These are phyloP conservation scores for Neurospora tetrasperma DNA, from an alignment of 495 filamentous ascomycete species.

Conservation along the genomic window DNA sequence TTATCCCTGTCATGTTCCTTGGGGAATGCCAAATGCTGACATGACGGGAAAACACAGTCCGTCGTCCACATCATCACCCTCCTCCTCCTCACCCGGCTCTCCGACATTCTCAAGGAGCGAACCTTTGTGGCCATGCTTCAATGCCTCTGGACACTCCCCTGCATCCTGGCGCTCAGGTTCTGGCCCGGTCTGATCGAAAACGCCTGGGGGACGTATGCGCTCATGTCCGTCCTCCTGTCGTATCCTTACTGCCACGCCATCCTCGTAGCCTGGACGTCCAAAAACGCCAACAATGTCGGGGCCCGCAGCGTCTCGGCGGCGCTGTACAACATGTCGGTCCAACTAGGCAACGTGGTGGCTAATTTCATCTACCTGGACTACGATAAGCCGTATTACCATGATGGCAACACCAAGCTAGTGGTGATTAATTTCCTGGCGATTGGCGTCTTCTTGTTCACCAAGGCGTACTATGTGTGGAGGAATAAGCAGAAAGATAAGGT, in stretches of 20 bases:
- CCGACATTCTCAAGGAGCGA: conserved; percentile 48
- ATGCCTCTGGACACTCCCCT: conserved; percentile 48
- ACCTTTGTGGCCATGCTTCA: conserved; percentile 43
- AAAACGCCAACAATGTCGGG: conserved; percentile 58
- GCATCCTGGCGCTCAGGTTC: conserved; percentile 38
- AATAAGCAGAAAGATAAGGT: conserved; percentile 29
- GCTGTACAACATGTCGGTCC: conserved; percentile 40
- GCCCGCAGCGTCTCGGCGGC: conserved; percentile 56
- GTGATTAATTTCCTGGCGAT: conserved; percentile 32
- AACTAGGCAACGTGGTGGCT: conserved; percentile 7
- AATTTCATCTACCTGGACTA: conserved; percentile 29
- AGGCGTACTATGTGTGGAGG: conserved; percentile 34
- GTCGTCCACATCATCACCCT: conserved; percentile 33
- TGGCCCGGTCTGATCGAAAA: conserved; percentile 13
- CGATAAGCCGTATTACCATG: conserved; percentile 59
- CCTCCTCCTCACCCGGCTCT: conserved; percentile 43
- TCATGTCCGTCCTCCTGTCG: conserved; percentile 42
- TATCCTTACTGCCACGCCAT: conserved; percentile 41
- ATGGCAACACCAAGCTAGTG: conserved; percentile 57
- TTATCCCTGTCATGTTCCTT: background rate
- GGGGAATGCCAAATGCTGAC: conserved; percentile 10
- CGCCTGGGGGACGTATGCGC: conserved; percentile 43
- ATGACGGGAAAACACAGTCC: conserved; percentile 17
- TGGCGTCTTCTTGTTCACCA: conserved; percentile 26
- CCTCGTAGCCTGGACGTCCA: conserved; percentile 52